Conservation (phyloP, 2,329 filamentous ascomycete genomes). For the Nectriaceae sp. region DNA sequence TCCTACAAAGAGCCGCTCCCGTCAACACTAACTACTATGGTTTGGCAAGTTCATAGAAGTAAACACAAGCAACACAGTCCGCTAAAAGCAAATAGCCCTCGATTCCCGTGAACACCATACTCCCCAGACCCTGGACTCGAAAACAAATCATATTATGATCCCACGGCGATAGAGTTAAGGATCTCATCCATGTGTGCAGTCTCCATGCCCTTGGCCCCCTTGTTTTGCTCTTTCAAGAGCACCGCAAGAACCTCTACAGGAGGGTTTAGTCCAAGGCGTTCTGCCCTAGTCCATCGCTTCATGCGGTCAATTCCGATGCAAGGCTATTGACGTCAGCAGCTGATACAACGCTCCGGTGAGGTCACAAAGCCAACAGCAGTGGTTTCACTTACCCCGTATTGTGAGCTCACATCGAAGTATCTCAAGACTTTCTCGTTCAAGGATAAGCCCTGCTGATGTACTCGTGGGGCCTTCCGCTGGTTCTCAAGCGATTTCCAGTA, state of each 20-base stretch:
- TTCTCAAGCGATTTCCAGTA: slow-evolving; percentile 80
- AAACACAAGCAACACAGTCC: slow-evolving; percentile 18
- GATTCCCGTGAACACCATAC: slow-evolving; percentile 22
- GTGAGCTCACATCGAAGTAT: slow-evolving; percentile 88
- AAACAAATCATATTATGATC: slow-evolving; percentile 27
- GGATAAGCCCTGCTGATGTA: slow-evolving; percentile 76
- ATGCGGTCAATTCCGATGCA: slow-evolving; percentile 82
- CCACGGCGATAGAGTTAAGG: slow-evolving; percentile 51
- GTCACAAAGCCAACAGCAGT: neutral
- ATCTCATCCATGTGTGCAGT: slow-evolving; percentile 75
- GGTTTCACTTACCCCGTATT: slow-evolving; percentile 91
- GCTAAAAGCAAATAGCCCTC: slow-evolving; percentile 12
- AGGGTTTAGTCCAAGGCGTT: slow-evolving; percentile 79
- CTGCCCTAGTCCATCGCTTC: slow-evolving; percentile 86
- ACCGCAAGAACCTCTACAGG: slow-evolving; percentile 90
- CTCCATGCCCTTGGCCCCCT: slow-evolving; percentile 55
- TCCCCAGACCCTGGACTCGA: slow-evolving; percentile 13
- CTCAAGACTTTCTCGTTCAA: slow-evolving; percentile 83
- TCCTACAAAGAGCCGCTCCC: too few species aligned
- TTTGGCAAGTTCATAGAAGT: slow-evolving; percentile 15
- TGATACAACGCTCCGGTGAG: neutral
- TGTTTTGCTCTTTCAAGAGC: slow-evolving; percentile 69
- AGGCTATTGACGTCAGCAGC: slow-evolving; percentile 56
- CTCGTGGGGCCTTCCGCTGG: slow-evolving; percentile 65
- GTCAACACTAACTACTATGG: too few species aligned